Evolutionary conservation across 2,329 filamentous ascomycete species (phyloP), one percentile per base, ranked within the genome.

Genomic region (Cercospora zeae-maydis): DNA sequence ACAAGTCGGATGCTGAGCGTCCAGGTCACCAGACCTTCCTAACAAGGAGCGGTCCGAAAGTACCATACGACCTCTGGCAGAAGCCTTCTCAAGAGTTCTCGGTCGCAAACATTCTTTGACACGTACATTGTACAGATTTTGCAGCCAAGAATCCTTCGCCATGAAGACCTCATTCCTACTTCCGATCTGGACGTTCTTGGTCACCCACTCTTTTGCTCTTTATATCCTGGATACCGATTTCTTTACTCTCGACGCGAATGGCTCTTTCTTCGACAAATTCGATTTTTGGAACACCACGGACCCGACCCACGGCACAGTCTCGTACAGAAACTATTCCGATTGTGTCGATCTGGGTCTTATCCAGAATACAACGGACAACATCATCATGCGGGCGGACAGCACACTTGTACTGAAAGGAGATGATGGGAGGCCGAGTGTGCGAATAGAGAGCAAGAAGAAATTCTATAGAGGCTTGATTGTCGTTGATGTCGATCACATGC

Each of bases 291-390:
- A 79, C 7, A 77, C 63, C 14, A 19, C 69, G 3, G 91, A 95
- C 71, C 91, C 91, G 0, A 95, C 91, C 1, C 70, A 87, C 66
- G 91, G 91, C 33, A 91, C 87, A 70, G 91, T 95, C 69, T 77
- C 84, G 64, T 95, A 92, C 71, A 82, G 87, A 59, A 79, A 84
- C 67, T 80, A 82, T 56, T 62, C 74, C n/a, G 83, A 82, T 1
- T 89, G 90, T 60, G 33, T 57, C 16, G 58, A 49, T 24, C 62
- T 61, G 19, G 62, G 64, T 8, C 63, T 74, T 39, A 70, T 75
- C 65, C 64, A 63, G 33, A 69, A 58, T 24, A 59, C 66, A 16
- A 62, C 61, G 19, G 62, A 47, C 10, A 67, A 69, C 10, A 63
- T 72, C 52, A 70, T 73, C 57, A 74, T 78, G 63, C 69, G 73